Percentiles rank a stretch among this genome's conserved stretches.
Evolutionary conservation across 202 grass and related monocot genomes (phyloP).

Genomic region (Panicum hallii): DNA sequence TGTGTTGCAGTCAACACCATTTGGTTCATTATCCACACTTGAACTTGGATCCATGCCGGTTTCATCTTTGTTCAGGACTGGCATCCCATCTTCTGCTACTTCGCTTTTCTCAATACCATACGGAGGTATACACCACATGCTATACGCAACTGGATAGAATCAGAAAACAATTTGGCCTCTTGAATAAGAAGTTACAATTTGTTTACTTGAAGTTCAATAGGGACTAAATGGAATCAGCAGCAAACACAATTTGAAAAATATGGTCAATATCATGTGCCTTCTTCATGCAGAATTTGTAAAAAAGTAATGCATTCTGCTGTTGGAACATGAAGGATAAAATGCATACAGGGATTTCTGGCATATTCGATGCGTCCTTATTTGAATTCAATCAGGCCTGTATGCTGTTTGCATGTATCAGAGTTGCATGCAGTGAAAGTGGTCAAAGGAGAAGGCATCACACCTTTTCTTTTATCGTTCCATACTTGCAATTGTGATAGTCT

Average conservation of each 20-base stretch:
- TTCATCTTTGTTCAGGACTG: constrained; percentile 43
- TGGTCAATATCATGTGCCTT: constrained; percentile 21
- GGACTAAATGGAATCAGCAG: background rate
- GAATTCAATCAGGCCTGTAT: constrained; percentile 13
- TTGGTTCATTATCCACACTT: constrained; percentile 55
- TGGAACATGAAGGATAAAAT: constrained; percentile 14
- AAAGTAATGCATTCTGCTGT: constrained; percentile 1
- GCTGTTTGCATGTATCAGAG: background rate
- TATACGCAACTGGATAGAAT: constrained; percentile 27
- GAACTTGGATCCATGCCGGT: constrained; percentile 41
- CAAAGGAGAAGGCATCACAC: background rate
- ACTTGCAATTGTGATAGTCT: background rate
- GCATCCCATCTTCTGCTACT: constrained; percentile 41
- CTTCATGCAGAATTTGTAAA: constrained; percentile 6
- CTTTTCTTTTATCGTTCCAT: background rate
- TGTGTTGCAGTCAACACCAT: constrained; percentile 49
- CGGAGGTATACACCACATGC: constrained; percentile 45
- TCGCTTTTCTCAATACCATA: constrained; percentile 49
- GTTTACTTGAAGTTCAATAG: constrained; percentile 5
- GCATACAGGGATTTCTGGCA: background rate
- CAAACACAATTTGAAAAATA: background rate
- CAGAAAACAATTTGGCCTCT: constrained; percentile 1
- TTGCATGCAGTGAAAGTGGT: background rate
- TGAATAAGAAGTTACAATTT: constrained; percentile 11
- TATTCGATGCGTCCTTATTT: constrained; percentile 1